Conservation (phyloP, 371 early-diverging fungal species). For the Batrachochytrium dendrobatidis region DNA sequence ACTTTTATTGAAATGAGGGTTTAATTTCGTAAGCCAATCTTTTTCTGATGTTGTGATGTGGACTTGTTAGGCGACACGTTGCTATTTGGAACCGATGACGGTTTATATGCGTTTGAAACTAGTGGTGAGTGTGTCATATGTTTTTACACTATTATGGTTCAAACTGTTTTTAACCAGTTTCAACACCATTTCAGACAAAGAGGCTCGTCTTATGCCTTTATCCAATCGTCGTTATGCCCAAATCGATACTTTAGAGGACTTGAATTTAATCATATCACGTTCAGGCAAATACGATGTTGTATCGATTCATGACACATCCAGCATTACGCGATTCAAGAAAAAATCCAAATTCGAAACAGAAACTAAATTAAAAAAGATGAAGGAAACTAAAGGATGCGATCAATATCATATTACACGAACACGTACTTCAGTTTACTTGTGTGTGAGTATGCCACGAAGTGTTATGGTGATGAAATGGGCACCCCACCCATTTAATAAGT, state of each 20-base stretch:
- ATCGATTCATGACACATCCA: constrained; percentile 33
- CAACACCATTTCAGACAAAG: constrained; percentile 15
- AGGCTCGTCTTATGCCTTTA: constrained; percentile 30
- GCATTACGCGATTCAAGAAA: constrained; percentile 19
- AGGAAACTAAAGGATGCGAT: constrained; percentile 43
- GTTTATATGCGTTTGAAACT: constrained; percentile 39
- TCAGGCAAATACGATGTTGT: constrained; percentile 45
- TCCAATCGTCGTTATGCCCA: constrained; percentile 41
- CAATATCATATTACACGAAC: constrained; percentile 27
- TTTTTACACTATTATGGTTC: constrained; percentile 1
- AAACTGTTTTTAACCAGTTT: not conserved
- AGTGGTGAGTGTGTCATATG: constrained; percentile 21
- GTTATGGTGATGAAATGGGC: constrained; percentile 43
- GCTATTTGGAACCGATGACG: constrained; percentile 44
- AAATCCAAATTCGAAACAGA: constrained; percentile 44
- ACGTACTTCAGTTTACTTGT: constrained; percentile 30
- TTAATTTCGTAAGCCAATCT: not conserved
- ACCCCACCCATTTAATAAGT: constrained; percentile 42
- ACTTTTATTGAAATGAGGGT: no score
- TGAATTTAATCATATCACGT: constrained; percentile 37
- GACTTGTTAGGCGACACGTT: constrained; percentile 26
- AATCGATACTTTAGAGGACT: constrained; percentile 30
- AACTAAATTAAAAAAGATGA: constrained; percentile 41
- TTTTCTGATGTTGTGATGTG: constrained; percentile 10
- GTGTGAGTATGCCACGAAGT: constrained; percentile 27